These are phyloP conservation scores for Calonectria honghensis DNA, from an alignment of 2,329 filamentous ascomycete species.

Conservation along the genomic window DNA sequence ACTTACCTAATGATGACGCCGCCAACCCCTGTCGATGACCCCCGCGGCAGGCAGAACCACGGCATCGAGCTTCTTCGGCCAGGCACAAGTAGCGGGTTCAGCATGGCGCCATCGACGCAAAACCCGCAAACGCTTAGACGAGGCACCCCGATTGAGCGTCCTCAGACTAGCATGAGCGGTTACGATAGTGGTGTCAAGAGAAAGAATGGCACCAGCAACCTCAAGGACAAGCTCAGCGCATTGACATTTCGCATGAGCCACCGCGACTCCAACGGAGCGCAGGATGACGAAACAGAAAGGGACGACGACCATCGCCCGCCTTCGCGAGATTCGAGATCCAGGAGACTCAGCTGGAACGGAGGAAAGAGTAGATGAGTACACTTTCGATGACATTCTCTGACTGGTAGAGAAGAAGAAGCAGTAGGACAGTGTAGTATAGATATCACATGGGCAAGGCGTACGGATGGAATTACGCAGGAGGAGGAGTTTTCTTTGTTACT, in stretches of 20 bases:
- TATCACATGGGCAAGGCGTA: conserved; percentile 33
- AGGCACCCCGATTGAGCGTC: conserved; percentile 53
- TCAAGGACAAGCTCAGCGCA: conserved; percentile 61
- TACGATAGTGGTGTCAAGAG: conserved; percentile 53
- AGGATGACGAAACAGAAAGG: conserved; percentile 50
- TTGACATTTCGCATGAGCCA: conserved; percentile 57
- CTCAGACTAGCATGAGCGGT: conserved; percentile 58
- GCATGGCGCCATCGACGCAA: conserved; percentile 41
- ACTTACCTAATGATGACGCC: conserved; percentile 69
- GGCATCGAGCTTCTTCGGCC: conserved; percentile 59
- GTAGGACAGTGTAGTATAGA: conserved; percentile 24
- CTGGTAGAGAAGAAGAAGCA: neutral
- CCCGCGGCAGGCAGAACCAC: conserved; percentile 49
- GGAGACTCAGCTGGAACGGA: conserved; percentile 36
- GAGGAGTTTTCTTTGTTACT: conserved; percentile 25
- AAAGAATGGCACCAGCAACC: conserved; percentile 55
- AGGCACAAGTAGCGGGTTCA: conserved; percentile 57
- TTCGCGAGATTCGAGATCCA: conserved; percentile 34
- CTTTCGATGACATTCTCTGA: neutral
- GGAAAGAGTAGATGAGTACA: conserved; percentile 22
- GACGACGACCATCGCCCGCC: conserved; percentile 46
- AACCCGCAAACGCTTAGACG: conserved; percentile 51
- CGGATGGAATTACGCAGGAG: conserved; percentile 25
- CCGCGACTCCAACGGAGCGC: conserved; percentile 46
- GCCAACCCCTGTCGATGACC: conserved; percentile 63